Percentiles rank a stretch among this genome's conserved stretches.
Conservation (phyloP, 441 rosid species). For the Adansonia madagascariensis region DNA sequence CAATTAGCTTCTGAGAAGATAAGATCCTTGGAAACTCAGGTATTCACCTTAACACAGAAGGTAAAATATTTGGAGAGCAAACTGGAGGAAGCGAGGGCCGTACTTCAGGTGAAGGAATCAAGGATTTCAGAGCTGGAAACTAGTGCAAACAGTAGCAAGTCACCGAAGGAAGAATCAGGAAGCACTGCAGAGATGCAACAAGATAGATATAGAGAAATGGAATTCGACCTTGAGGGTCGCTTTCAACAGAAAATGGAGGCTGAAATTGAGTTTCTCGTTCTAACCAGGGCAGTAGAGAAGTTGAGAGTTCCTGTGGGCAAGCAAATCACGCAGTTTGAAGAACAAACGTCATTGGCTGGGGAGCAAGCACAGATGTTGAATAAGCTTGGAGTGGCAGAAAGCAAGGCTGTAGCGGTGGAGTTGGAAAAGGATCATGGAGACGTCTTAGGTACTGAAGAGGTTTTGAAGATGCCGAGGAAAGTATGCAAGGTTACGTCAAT, state of each 20-base stretch:
- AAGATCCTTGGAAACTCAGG: constrained; percentile 45
- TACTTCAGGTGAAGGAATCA: constrained; percentile 56
- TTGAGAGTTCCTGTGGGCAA: constrained; percentile 39
- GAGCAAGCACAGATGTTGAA: constrained; percentile 45
- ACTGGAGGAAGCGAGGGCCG: constrained; percentile 56
- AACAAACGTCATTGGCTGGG: constrained; percentile 50
- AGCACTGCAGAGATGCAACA: constrained; percentile 39
- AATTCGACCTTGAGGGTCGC: constrained; percentile 55
- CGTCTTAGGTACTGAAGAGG: constrained; percentile 49
- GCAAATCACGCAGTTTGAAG: constrained; percentile 39
- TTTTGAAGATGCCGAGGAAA: constrained; percentile 49
- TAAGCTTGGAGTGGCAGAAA: constrained; percentile 54
- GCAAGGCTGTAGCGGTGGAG: constrained; percentile 51
- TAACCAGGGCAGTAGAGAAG: constrained; percentile 44
- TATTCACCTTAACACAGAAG: constrained; percentile 51
- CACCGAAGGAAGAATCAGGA: constrained; percentile 39
- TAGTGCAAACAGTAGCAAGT: constrained; percentile 34
- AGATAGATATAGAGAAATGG: constrained; percentile 47
- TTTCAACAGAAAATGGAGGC: constrained; percentile 78
- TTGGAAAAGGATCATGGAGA: constrained; percentile 49
- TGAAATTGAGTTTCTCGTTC: constrained; percentile 63
- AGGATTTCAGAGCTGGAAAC: constrained; percentile 60
- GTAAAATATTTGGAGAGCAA: constrained; percentile 56
- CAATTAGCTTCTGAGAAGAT: constrained; percentile 38
- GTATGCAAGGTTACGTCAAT: constrained; percentile 48